A percentile compares a stretch with the other conserved stretches of the same genome.
Conservation (phyloP, 2,329 filamentous ascomycete genomes). For the Pestalotiopsis sp. region DNA sequence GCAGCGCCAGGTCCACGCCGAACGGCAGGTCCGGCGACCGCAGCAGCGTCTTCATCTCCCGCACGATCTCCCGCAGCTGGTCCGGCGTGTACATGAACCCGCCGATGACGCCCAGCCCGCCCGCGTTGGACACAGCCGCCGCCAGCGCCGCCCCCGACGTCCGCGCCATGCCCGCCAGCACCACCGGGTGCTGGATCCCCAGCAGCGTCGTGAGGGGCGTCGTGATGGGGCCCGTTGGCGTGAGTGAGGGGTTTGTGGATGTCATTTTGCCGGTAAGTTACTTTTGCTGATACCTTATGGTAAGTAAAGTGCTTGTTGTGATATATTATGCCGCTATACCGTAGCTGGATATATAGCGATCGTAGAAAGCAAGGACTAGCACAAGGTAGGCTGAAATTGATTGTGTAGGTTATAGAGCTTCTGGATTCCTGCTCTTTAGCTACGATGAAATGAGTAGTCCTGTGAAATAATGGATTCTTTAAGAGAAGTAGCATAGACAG, state of each 20-base stretch:
- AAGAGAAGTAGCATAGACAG: not conserved
- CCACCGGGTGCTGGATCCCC: constrained; percentile 82
- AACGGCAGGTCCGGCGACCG: constrained; percentile 72
- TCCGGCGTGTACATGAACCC: constrained; percentile 72
- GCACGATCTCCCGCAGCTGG: constrained; percentile 78
- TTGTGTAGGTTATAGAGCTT: not conserved
- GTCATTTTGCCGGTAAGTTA: constrained; percentile 5
- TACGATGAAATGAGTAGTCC: not conserved
- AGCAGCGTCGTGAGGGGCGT: constrained; percentile 81
- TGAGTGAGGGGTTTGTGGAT: constrained; percentile 11
- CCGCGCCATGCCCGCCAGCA: constrained; percentile 93
- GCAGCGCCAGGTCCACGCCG: constrained; percentile 87
- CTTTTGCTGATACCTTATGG: not conserved
- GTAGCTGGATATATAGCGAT: too few species aligned
- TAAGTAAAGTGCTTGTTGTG: too few species aligned
- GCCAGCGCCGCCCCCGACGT: constrained; percentile 78
- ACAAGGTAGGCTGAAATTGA: too few species aligned
- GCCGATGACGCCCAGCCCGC: constrained; percentile 78
- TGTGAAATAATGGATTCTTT: not conserved
- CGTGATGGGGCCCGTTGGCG: constrained; percentile 52
- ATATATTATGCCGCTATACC: too few species aligned
- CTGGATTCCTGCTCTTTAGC: not conserved
- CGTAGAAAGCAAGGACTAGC: too few species aligned
- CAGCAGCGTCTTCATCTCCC: constrained; percentile 80
- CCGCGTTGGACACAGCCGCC: constrained; percentile 85